Base-by-base conservation (phyloP, 129 eudicot genomes). In the Helichrysum umbraculigerum region DNA sequence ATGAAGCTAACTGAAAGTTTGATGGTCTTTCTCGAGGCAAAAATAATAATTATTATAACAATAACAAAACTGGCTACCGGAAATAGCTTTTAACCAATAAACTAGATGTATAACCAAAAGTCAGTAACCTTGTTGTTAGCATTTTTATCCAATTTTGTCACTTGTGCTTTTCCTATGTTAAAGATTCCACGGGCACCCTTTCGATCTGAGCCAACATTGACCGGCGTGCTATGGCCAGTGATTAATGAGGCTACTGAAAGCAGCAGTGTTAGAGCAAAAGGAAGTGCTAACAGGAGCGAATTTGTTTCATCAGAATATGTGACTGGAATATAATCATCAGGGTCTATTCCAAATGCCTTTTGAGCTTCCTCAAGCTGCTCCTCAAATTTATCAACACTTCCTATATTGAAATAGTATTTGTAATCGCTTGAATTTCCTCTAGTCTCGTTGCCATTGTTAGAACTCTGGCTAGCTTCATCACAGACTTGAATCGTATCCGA, bases 311-410 rank as follows among this genome's bases (percentile, higher is more conserved):
- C 78, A 56, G 66, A 82, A 77, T 88, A 91, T 3, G 85, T 84
- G 28, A 91, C 90, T n/a, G 94, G 97, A 62, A 88, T 52, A 81
- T 86, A 81, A 79, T 91, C 69, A 66, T 81, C 89, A 54, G 90
- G 91, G 62, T 88, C 93, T 47, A 86, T 81, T 72, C 91, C 91
- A 51, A 88, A 63, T 57, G 84, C 83, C 20, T 86, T 81, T 70
- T 91, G 97, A 67, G 91, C 94, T 85, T 91, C 94, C 83, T 91
- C 91, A 69, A 91, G 81, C 76, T 91, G 86, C 91, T n/a, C n/a
- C n/a, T n/a, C n/a, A n/a, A n/a, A n/a, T n/a, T n/a, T n/a, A n/a
- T n/a, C n/a, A n/a, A n/a, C n/a, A 79, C 88, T 91, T 79, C 91
- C 94, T 41, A 91, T 86, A 70, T 77, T 86, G 35, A 91, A 76